Conservation (phyloP, 2,329 filamentous ascomycete species). For the Amylocarpus encephaloides region DNA sequence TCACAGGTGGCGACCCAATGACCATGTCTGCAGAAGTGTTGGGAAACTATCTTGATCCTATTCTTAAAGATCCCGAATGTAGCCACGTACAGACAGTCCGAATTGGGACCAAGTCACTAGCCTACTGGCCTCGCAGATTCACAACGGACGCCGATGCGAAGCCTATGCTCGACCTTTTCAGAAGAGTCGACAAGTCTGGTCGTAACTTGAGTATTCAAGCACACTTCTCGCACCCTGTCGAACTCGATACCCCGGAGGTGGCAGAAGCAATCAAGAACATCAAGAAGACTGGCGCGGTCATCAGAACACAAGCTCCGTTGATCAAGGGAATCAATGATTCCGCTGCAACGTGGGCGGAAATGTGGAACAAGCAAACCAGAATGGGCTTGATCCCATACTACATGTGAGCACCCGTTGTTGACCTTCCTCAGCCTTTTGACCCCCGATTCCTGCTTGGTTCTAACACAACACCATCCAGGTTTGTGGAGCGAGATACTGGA, state of each 20-base stretch:
- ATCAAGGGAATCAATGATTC: slow-evolving; percentile 7
- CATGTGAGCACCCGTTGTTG: slow-evolving; percentile 4
- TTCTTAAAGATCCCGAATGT: slow-evolving; percentile 2
- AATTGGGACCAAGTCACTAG: slow-evolving; percentile 9
- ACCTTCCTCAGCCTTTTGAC: neutral
- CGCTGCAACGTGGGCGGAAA: slow-evolving; percentile 1
- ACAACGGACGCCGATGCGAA: neutral
- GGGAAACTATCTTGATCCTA: neutral
- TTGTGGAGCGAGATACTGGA: slow-evolving; percentile 10
- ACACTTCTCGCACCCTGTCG: slow-evolving; percentile 8
- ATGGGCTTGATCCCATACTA: slow-evolving; percentile 7
- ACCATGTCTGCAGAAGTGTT: slow-evolving; percentile 1
- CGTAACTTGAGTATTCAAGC: slow-evolving; percentile 4
- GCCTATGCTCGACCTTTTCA: slow-evolving; percentile 2
- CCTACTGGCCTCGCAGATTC: slow-evolving; percentile 10
- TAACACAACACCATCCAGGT: neutral
- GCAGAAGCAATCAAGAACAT: slow-evolving; percentile 5
- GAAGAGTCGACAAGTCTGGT: neutral
- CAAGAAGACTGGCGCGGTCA: slow-evolving; percentile 4
- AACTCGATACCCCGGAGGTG: slow-evolving; percentile 4
- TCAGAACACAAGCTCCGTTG: slow-evolving; percentile 7
- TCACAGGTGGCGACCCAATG: slow-evolving; percentile 13
- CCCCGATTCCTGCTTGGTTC: neutral
- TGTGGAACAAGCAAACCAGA: slow-evolving; percentile 7
- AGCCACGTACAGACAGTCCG: slow-evolving; percentile 6